Percentiles rank a stretch among this genome's conserved stretches.
Evolutionary conservation across 129 eudicot genomes (phyloP).

Genomic region (Helianthus tuberosus): DNA sequence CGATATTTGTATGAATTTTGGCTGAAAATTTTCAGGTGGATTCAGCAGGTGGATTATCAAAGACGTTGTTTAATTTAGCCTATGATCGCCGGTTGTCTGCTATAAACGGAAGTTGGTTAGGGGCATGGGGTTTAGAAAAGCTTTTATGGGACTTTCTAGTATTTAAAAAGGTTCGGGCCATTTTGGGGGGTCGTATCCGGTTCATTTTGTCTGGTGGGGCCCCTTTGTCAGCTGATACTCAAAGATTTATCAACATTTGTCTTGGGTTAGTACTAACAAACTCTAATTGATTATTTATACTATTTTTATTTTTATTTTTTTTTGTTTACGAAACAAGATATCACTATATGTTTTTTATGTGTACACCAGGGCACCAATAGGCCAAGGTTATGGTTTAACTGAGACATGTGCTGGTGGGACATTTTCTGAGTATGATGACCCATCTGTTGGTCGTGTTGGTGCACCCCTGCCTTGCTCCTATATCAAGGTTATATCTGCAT

Average conservation of each 20-base stretch:
- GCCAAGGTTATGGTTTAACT: conserved; percentile 98
- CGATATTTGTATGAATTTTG: conserved; percentile 18
- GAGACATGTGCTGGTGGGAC: conserved; percentile 99
- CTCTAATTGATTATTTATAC: conserved; percentile 12
- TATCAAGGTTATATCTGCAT: conserved; percentile 65
- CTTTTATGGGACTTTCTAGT: conserved; percentile 77
- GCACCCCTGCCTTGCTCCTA: conserved; percentile 90
- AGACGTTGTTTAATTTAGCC: conserved; percentile 74
- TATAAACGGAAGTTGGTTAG: conserved; percentile 94
- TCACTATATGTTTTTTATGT: not conserved
- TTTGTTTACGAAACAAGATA: not conserved
- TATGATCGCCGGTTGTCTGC: conserved; percentile 82
- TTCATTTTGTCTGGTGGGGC: conserved; percentile 95
- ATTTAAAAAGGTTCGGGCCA: conserved; percentile 76
- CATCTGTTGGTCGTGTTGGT: conserved; percentile 98
- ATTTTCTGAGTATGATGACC: conserved; percentile 89
- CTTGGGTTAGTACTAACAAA: conserved; percentile 55
- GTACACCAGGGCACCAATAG: conserved; percentile 81
- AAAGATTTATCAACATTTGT: conserved; percentile 95
- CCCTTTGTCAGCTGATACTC: conserved; percentile 89
- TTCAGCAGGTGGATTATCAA: conserved; percentile 80
- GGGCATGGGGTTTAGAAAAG: conserved; percentile 94
- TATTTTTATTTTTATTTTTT: too few relatives aligned
- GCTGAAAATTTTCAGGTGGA: conserved; percentile 66
- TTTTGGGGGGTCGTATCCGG: conserved; percentile 93